Evolutionary conservation across 2,329 filamentous ascomycete species (phyloP).

Genomic region (Geosmithia putterillii): DNA sequence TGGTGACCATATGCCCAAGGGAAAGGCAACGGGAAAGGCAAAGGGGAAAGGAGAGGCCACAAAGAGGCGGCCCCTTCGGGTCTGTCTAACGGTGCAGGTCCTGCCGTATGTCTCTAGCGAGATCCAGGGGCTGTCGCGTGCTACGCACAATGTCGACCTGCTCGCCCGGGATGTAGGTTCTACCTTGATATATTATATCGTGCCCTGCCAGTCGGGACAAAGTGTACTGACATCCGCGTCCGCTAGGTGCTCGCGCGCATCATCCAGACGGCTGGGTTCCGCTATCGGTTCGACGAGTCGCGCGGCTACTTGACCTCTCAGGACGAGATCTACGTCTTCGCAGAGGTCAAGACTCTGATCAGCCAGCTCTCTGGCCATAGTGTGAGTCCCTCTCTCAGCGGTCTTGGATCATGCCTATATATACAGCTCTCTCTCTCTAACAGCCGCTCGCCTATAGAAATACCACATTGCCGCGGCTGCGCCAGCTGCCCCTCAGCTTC

Average conservation of each 20-base stretch:
- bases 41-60: too few species aligned
- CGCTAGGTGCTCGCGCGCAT: constrained; percentile 2
- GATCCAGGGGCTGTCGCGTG: constrained; percentile 10
- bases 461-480: not conserved
- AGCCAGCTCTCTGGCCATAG: not conserved
- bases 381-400: not conserved
- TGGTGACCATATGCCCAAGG: too few species aligned
- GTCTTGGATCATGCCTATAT: not conserved
- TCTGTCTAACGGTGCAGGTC: constrained; percentile 16
- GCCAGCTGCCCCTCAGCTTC: too few species aligned
- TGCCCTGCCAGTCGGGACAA: not conserved
- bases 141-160: constrained; percentile 10
- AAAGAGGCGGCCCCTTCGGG: too few species aligned
- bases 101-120: constrained; percentile 17
- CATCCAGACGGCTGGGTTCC: not conserved
- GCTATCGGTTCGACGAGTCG: constrained; percentile 1
- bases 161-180: constrained; percentile 19
- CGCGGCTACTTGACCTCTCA: not conserved
- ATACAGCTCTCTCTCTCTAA: not conserved
- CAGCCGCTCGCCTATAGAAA: not conserved
- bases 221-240: not conserved
- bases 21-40: too few species aligned
- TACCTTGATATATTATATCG: constrained; percentile 2
- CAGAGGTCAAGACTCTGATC: not conserved
- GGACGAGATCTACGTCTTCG: not conserved